These are phyloP conservation scores for Mycena crocata DNA, from an alignment of 768 basidiomycete species.

Conservation along the genomic window DNA sequence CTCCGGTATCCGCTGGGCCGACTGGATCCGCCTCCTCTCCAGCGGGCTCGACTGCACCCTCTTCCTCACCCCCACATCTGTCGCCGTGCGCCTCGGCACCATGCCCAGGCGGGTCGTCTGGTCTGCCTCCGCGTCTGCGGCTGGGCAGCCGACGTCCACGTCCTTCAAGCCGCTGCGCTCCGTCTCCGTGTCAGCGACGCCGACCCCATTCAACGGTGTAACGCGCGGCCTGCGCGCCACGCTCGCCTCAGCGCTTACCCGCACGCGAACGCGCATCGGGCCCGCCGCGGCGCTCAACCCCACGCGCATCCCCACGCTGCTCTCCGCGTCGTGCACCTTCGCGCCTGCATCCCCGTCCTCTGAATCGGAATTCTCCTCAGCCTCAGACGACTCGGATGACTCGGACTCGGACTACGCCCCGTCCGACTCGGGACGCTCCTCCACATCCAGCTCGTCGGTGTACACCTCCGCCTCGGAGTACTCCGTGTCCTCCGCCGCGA, in stretches of 20 bases:
- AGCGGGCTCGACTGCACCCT: slow-evolving; percentile 6
- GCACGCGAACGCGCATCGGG: too few relatives aligned
- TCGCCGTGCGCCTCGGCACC: slow-evolving; percentile 2
- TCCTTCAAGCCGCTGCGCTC: too few relatives aligned
- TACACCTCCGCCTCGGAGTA: too few relatives aligned
- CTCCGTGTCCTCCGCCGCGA: slow-evolving; percentile 8
- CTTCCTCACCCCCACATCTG: background rate
- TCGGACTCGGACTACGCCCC: background rate
- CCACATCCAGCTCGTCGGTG: too few relatives aligned
- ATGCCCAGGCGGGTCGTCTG: slow-evolving; percentile 10
- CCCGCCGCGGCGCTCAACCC: slow-evolving; percentile 21
- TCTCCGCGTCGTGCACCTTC: too few relatives aligned
- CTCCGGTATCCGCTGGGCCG: slow-evolving; percentile 16
- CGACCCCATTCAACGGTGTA: too few relatives aligned
- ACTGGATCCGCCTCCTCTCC: slow-evolving; percentile 21
- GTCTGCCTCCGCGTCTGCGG: background rate
- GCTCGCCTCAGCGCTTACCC: background rate
- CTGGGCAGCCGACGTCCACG: too few relatives aligned
- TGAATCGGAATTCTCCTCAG: too few relatives aligned
- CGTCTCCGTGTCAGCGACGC: too few relatives aligned
- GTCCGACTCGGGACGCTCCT: slow-evolving; percentile 15
- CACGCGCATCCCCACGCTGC: slow-evolving; percentile 18
- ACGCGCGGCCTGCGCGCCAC: background rate
- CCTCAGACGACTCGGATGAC: background rate
- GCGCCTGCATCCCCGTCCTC: too few relatives aligned